phyloP scores from a whole-genome alignment of 208 protist genomes.

The Acanthamoeba rhysodes region DNA sequence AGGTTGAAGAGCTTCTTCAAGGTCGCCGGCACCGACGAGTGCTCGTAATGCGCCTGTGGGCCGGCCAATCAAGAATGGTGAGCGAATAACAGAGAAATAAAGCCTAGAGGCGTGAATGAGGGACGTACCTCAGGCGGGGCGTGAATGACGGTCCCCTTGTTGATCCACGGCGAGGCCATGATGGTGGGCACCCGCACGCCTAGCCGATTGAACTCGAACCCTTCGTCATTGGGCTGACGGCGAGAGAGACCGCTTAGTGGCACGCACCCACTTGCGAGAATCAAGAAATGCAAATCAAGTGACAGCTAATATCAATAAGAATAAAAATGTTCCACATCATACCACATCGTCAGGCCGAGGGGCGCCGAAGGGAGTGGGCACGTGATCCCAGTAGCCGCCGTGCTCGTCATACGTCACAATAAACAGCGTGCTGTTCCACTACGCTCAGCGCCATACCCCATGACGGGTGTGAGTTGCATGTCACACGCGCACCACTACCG shows the following conservation, averaged over 20 bases:
- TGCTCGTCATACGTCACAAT: constrained; percentile 87
- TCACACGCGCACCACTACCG: background rate
- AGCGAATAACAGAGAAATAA: too few species aligned
- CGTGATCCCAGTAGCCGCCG: constrained; percentile 87
- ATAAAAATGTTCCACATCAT: background rate
- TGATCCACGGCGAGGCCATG: constrained; percentile 85
- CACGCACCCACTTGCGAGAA: too few species aligned
- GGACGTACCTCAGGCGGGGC: constrained; percentile 11
- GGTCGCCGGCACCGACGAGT: constrained; percentile 81
- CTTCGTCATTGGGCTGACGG: constrained; percentile 65
- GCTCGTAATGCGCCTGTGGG: constrained; percentile 74
- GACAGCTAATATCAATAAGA: background rate
- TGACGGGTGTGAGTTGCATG: too few species aligned
- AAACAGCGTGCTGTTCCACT: constrained; percentile 86
- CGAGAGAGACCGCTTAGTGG: background rate
- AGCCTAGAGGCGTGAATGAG: background rate
- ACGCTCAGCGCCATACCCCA: background rate
- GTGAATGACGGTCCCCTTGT: constrained; percentile 80
- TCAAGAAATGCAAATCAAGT: background rate
- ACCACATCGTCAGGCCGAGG: constrained; percentile 73
- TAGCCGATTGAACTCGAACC: constrained; percentile 81
- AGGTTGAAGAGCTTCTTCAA: constrained; percentile 85
- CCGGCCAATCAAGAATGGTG: too few species aligned
- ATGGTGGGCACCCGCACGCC: constrained; percentile 82
- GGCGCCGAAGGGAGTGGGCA: constrained; percentile 78